These are phyloP conservation scores for Podochytrium sp. DNA, from an alignment of 192 early-diverging fungal species.

Conservation along the genomic window DNA sequence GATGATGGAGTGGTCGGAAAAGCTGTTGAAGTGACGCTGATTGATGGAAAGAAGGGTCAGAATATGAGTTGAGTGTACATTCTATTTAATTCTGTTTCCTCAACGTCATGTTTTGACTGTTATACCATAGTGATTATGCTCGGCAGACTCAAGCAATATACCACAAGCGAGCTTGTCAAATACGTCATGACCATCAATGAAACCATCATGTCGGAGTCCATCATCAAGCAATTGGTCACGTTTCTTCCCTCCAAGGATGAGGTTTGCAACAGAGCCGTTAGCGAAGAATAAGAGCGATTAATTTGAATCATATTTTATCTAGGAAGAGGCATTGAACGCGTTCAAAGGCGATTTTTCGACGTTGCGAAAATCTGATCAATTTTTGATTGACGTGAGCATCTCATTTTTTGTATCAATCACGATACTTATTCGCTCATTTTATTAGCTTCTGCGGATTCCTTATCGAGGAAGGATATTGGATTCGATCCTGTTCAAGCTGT, in stretches of 20 bases:
- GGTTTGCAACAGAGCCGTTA: constrained; percentile 23
- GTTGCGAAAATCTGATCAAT: constrained; percentile 39
- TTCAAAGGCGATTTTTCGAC: constrained; percentile 28
- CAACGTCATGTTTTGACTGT: background rate
- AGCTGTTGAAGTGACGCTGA: constrained; percentile 35
- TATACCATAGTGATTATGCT: constrained; percentile 43
- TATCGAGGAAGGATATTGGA: constrained; percentile 23
- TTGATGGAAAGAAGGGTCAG: constrained; percentile 51
- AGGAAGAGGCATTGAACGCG: constrained; percentile 24
- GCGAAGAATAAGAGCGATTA: background rate
- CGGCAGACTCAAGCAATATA: constrained; percentile 31
- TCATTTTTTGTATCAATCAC: background rate
- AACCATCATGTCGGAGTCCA: constrained; percentile 38
- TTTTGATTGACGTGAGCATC: constrained; percentile 36
- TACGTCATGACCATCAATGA: constrained; percentile 33
- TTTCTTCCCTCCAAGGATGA: constrained; percentile 42
- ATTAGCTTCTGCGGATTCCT: constrained; percentile 43
- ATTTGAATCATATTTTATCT: constrained; percentile 6
- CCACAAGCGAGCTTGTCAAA: constrained; percentile 28
- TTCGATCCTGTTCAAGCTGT: constrained; percentile 37
- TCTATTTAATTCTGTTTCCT: background rate
- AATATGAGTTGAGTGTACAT: constrained; percentile 45
- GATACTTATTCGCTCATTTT: too few relatives aligned
- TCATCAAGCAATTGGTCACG: constrained; percentile 39
- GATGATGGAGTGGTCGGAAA: background rate